phyloP scores from a whole-genome alignment of 2,329 filamentous ascomycete species.

The Thielaviopsis ethacetica region DNA sequence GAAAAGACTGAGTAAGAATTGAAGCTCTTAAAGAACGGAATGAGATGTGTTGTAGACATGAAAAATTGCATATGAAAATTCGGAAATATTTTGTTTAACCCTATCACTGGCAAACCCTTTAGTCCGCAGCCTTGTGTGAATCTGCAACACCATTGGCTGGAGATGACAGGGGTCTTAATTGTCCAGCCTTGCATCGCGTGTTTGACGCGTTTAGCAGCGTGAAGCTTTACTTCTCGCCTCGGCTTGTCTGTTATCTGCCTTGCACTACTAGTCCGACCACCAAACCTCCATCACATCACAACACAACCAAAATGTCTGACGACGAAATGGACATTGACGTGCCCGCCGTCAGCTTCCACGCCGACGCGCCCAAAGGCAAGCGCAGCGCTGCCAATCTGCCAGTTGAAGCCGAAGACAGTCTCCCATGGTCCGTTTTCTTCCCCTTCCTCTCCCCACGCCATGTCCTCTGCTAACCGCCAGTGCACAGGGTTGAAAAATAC shows the following conservation, averaged over 20 bases:
- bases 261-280: too few species aligned
- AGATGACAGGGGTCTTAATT: neutral
- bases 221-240: neutral
- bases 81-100: neutral
- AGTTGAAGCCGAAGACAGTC: slow-evolving; percentile 78
- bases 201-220: neutral
- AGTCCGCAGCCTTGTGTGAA: neutral
- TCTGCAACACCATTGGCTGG: neutral
- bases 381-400: slow-evolving; percentile 83
- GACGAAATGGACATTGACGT: slow-evolving; percentile 47
- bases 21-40: too few species aligned
- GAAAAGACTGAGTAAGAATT: neutral
- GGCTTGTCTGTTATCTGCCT: neutral
- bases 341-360: slow-evolving; percentile 47
- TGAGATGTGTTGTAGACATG: neutral
- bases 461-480: slow-evolving; percentile 1
- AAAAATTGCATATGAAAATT: neutral
- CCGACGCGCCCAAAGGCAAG: slow-evolving; percentile 73
- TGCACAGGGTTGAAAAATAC: slow-evolving; percentile 86
- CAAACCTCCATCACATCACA: neutral
- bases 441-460: neutral
- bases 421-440: slow-evolving; percentile 58
- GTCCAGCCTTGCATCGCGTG: slow-evolving; percentile 1
- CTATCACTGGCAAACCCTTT: neutral
- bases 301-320: slow-evolving; percentile 33